Conservation (phyloP, 1,284 basidiomycete species). For the Ceratobasidium papillatum region DNA sequence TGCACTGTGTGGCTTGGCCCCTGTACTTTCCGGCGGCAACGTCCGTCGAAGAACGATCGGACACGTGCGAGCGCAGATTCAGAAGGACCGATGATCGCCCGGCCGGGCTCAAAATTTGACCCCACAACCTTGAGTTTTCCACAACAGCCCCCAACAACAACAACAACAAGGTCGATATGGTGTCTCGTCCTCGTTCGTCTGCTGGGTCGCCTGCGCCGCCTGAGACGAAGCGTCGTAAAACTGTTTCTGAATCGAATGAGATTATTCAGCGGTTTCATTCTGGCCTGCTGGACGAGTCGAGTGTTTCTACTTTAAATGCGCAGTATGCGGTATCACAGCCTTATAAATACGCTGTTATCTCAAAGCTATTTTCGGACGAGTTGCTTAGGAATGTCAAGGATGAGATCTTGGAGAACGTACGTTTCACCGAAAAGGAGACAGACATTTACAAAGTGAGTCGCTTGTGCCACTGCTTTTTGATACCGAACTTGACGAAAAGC, state of each 20-base stretch:
- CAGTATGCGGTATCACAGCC: conserved; percentile 72
- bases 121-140: background rate
- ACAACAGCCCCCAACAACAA: background rate
- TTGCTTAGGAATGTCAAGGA: conserved; percentile 80
- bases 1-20: background rate
- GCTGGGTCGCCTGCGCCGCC: background rate
- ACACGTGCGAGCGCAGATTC: conserved; percentile 16
- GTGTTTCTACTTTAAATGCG: conserved; percentile 62
- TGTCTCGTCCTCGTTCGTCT: conserved; percentile 29
- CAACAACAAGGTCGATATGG: no score
- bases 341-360: conserved; percentile 86
- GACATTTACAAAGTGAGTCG: conserved; percentile 93
- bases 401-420: conserved; percentile 85
- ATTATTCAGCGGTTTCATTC: conserved; percentile 57
- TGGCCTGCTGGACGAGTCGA: conserved; percentile 65
- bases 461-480: background rate
- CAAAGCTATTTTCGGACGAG: conserved; percentile 85
- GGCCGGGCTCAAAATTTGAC: conserved; percentile 31
- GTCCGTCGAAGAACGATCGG: conserved; percentile 11
- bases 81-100: conserved; percentile 23
- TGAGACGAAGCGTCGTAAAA: conserved; percentile 30
- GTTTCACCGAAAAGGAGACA: conserved; percentile 96
- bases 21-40: conserved; percentile 8
- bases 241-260: background rate
- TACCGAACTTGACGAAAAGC: background rate